Conservation (phyloP, 2,329 filamentous ascomycete species). For the Periconia digitata region DNA sequence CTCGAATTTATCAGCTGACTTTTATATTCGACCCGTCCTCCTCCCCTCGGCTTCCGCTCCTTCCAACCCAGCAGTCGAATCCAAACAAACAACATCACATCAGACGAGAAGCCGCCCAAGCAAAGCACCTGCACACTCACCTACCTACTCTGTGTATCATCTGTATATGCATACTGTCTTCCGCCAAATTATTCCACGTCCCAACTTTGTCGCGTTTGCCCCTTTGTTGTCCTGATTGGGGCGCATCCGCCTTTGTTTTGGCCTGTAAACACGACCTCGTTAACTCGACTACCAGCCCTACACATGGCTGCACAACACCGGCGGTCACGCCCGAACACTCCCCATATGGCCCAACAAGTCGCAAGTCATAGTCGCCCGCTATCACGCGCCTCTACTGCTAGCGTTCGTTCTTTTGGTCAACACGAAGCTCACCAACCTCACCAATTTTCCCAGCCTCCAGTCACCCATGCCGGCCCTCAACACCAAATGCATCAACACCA, state of each 20-base stretch:
- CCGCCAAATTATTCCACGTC: background rate
- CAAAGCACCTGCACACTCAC: conserved; percentile 1
- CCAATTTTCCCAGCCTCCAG: conserved; percentile 16
- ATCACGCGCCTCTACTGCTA: conserved; percentile 54
- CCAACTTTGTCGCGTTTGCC: background rate
- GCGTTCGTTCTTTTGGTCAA: conserved; percentile 45
- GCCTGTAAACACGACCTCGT: conserved; percentile 33
- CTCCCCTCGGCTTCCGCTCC: background rate
- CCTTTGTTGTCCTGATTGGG: conserved; percentile 2
- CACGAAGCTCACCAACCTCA: conserved; percentile 28
- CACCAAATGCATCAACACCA: conserved; percentile 21
- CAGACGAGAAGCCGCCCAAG: background rate
- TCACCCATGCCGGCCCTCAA: conserved; percentile 17
- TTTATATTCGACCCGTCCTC: background rate
- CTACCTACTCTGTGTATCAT: background rate
- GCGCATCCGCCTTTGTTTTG: conserved; percentile 32
- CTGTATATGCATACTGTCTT: background rate
- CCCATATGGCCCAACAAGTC: background rate
- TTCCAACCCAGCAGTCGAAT: background rate
- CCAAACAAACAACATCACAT: conserved; percentile 1
- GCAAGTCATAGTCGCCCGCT: conserved; percentile 42
- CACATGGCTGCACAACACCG: conserved; percentile 40
- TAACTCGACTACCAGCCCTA: conserved; percentile 7
- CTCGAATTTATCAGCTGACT: background rate
- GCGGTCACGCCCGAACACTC: conserved; percentile 44